Conservation (phyloP, 2,329 filamentous ascomycete genomes). For the Colletotrichum sp. region DNA sequence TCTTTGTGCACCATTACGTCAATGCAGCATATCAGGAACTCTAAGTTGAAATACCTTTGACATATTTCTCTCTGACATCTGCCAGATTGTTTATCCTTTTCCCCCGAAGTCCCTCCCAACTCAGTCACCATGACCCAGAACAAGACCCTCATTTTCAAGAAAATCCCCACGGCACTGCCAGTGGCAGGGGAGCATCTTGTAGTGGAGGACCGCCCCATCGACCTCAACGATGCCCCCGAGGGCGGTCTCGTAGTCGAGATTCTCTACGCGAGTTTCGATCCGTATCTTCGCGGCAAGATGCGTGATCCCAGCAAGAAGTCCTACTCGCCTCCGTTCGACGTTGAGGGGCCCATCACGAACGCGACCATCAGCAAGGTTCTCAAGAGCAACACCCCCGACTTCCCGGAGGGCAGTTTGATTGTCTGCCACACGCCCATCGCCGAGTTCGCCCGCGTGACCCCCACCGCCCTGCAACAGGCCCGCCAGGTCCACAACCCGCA, state of each 20-base stretch:
- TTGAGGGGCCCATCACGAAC: slow-evolving; percentile 70
- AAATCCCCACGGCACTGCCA: slow-evolving; percentile 69
- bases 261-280: slow-evolving; percentile 79
- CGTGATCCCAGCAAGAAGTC: slow-evolving; percentile 66
- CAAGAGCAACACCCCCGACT: slow-evolving; percentile 66
- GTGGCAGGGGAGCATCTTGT: slow-evolving; percentile 73
- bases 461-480: background rate
- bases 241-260: slow-evolving; percentile 74
- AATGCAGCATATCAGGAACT: background rate
- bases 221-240: slow-evolving; percentile 63
- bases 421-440: slow-evolving; percentile 58
- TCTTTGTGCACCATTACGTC: background rate
- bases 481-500: slow-evolving; percentile 67
- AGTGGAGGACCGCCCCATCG: slow-evolving; percentile 72
- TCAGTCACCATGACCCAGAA: slow-evolving; percentile 58
- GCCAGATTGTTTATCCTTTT: background rate
- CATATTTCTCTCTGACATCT: background rate
- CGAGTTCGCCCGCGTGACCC: slow-evolving; percentile 59
- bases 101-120: background rate
- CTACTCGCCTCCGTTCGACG: slow-evolving; percentile 67
- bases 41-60: background rate
- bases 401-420: slow-evolving; percentile 55
- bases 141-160: slow-evolving; percentile 78
- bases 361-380: slow-evolving; percentile 70
- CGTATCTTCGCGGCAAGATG: slow-evolving; percentile 85